phyloP scores from a whole-genome alignment of 1,284 basidiomycete species.

The Baeospora myosura region DNA sequence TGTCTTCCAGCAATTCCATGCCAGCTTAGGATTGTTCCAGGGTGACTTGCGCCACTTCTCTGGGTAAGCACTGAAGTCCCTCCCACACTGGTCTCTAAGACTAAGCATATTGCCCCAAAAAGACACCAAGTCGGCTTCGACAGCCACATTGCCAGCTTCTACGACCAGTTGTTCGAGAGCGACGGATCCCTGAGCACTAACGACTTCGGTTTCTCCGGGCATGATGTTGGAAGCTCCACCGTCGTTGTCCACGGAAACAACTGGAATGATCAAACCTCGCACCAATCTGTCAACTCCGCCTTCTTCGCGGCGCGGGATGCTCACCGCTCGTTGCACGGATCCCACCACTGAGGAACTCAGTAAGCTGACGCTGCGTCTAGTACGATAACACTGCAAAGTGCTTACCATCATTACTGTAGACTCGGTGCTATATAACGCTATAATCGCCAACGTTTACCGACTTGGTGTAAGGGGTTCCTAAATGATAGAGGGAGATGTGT shows the following conservation, averaged over 20 bases:
- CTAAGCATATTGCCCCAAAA: too few relatives aligned
- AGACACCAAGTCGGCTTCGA: constrained; percentile 20
- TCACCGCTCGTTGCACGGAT: background rate
- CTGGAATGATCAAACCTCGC: constrained; percentile 15
- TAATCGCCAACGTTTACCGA: too few relatives aligned
- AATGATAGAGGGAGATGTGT: too few relatives aligned
- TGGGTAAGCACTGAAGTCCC: too few relatives aligned
- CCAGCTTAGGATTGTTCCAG: constrained; percentile 19
- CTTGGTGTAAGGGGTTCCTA: too few relatives aligned
- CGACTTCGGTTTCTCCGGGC: constrained; percentile 15
- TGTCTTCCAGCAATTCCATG: constrained; percentile 22
- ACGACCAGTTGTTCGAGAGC: constrained; percentile 11
- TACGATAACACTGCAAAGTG: too few relatives aligned
- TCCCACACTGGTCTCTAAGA: too few relatives aligned
- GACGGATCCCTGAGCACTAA: constrained; percentile 14
- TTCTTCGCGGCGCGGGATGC: constrained; percentile 12
- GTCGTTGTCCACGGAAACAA: constrained; percentile 15
- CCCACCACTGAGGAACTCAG: background rate
- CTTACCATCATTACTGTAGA: too few relatives aligned
- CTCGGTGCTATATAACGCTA: too few relatives aligned
- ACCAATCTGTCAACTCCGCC: constrained; percentile 13
- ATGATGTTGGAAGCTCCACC: constrained; percentile 12
- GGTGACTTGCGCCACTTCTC: constrained; percentile 21
- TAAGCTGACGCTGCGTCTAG: too few relatives aligned
- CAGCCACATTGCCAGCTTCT: constrained; percentile 14